phyloP scores from a whole-genome alignment of 1,284 basidiomycete species.

The Rhodotorula sp. region DNA sequence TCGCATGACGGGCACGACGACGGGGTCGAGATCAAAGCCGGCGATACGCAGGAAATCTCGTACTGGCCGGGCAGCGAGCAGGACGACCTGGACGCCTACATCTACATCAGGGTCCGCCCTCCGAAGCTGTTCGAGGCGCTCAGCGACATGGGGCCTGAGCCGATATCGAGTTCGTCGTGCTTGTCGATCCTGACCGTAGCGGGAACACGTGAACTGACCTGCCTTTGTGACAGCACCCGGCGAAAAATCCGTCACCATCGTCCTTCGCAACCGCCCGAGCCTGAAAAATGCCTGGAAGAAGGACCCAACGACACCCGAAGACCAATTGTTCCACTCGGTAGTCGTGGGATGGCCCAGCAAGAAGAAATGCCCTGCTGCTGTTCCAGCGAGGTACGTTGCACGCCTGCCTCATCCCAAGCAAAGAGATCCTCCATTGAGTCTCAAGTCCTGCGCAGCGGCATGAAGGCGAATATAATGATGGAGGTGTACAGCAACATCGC shows the following conservation, averaged over 20 bases:
- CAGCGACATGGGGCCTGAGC: no score
- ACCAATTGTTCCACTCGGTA: background rate
- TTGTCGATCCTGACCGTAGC: no score
- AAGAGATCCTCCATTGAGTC: background rate
- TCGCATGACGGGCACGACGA: background rate
- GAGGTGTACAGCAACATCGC: background rate
- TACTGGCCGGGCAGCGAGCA: background rate
- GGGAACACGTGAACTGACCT: no score
- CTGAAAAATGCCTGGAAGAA: background rate
- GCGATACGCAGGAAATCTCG: rapidly evolving
- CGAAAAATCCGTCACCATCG: background rate
- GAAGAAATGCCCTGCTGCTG: no score
- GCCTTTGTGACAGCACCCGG: no score
- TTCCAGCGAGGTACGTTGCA: no score
- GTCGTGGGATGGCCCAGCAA: background rate
- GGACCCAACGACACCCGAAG: background rate
- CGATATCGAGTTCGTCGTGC: no score
- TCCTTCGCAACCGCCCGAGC: background rate
- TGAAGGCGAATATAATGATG: background rate
- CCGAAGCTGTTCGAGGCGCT: no score
- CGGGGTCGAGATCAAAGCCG: background rate
- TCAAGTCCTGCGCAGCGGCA: background rate
- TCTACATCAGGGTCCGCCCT: no score
- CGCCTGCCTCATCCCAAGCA: no score
- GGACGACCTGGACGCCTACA: no score